Evolutionary conservation across 495 filamentous ascomycete genomes (phyloP).

Genomic region (Cairneyella variabilis): DNA sequence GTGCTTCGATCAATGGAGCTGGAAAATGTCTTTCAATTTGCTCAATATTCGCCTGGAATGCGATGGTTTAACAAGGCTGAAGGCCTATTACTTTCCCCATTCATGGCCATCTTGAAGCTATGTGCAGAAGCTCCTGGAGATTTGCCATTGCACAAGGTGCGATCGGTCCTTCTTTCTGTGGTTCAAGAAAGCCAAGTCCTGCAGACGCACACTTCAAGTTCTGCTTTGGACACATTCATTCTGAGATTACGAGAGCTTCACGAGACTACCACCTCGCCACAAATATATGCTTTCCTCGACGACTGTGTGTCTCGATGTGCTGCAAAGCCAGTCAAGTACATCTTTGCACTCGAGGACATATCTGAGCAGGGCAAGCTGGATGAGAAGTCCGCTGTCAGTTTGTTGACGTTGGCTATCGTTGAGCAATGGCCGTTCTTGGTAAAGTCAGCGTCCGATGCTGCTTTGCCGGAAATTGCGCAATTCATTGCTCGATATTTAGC

Average conservation of each 20-base stretch:
- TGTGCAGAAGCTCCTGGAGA: constrained; percentile 40
- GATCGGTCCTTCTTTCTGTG: constrained; percentile 43
- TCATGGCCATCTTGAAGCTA: constrained; percentile 57
- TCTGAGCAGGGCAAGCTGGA: constrained; percentile 23
- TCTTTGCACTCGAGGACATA: constrained; percentile 40
- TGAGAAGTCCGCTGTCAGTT: constrained; percentile 34
- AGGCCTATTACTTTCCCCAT: constrained; percentile 52
- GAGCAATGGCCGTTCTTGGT: constrained; percentile 76
- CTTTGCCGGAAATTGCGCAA: constrained; percentile 38
- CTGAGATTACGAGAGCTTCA: constrained; percentile 37
- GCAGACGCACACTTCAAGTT: constrained; percentile 34
- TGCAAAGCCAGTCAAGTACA: constrained; percentile 71
- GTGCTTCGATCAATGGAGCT: constrained; percentile 61
- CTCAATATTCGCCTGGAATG: constrained; percentile 71
- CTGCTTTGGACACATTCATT: constrained; percentile 51
- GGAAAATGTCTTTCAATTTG: constrained; percentile 72
- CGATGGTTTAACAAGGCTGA: constrained; percentile 67
- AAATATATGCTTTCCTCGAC: constrained; percentile 66
- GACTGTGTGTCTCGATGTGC: constrained; percentile 70
- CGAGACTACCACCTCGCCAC: constrained; percentile 16
- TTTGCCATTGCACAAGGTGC: constrained; percentile 38
- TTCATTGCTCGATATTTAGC: constrained; percentile 52
- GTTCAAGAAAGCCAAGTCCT: constrained; percentile 46
- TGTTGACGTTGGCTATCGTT: constrained; percentile 56
- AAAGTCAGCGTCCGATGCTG: constrained; percentile 39